Evolutionary conservation across 2,329 filamentous ascomycete genomes (phyloP).

Genomic region (Sclerotinia sclerotiorum): DNA sequence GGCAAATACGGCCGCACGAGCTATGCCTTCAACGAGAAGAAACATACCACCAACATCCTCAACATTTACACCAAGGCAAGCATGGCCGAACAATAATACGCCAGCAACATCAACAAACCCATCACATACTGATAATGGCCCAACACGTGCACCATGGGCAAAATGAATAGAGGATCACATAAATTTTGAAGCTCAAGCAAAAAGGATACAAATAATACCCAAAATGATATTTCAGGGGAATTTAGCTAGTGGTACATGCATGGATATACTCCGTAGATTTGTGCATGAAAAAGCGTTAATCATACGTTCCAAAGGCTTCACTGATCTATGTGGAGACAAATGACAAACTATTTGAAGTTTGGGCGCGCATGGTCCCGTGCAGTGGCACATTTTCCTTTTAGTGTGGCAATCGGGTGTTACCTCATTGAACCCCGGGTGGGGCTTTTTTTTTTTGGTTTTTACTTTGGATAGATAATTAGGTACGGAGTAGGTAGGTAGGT

Average conservation of each 20-base stretch:
- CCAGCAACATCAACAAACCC: not conserved
- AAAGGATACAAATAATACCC: not conserved
- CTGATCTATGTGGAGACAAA: not conserved
- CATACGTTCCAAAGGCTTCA: not conserved
- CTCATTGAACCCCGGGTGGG: no score
- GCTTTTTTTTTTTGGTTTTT: no score
- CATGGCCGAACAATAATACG: slow-evolving; percentile 24
- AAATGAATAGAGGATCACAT: not conserved
- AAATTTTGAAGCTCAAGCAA: not conserved
- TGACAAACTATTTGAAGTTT: not conserved
- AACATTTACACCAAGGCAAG: slow-evolving; percentile 38
- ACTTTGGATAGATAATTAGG: no score
- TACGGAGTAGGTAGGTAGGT: no score
- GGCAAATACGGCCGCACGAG: slow-evolving; percentile 32
- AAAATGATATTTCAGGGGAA: not conserved
- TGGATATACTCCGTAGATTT: not conserved
- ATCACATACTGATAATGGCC: slow-evolving; percentile 26
- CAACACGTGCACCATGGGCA: slow-evolving; percentile 45
- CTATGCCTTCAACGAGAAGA: slow-evolving; percentile 6
- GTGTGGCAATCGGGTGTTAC: not conserved
- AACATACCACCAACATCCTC: slow-evolving; percentile 10
- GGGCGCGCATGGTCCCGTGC: slow-evolving; percentile 4
- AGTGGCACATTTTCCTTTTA: not conserved
- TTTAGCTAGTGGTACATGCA: not conserved
- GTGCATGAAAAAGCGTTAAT: not conserved